Base-by-base conservation (phyloP, 345 rosid genomes). In the Salix caprea region DNA sequence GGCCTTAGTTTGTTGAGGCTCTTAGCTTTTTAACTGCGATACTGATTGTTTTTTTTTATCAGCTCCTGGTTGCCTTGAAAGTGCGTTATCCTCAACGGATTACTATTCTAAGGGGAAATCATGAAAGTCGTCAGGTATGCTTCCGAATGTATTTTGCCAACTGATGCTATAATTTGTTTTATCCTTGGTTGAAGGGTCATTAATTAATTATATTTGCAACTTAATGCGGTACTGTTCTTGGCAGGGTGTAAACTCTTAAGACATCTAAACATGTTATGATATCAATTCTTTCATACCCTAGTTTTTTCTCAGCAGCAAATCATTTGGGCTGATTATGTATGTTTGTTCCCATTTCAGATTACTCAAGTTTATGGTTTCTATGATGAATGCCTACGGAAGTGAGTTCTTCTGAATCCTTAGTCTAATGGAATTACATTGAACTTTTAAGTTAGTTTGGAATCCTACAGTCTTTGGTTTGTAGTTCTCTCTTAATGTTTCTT, bases 321-420 rank as follows among this genome's bases (percentile, higher is more conserved):
- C 34, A 32, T n/a, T 34, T 13, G 28, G 70, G 75, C 52, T 82
- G 70, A 76, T 69, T 50, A 46, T 80, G 28, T 37, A 18, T 50
- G 77, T 52, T 62, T 80, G 18, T 79, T 72, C 79, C 40, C 58
- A 70, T 71, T 83, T 89, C 97, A 95, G 99, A 93, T 95, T 72
- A 95, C 99, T 81, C 98, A 93, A 84, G 99, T 95, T 79, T 93
- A 95, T 91, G 99, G 99, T 52, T 95, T 95, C 84, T 95, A 95
- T 84, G 99, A 93, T 79, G 99, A 95, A 81, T 95, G 99, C 86
- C 90, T 95, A 74, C 84, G 99, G 85, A 95, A 95, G 99, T 95
- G 85, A 93, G 99, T 89, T 82, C 76, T 82, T 76, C 73, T 70
- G 73, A 70, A 24, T 52, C 30, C 72, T 73, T 69, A 23, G 44